These are phyloP conservation scores for Oryza nivara DNA, from an alignment of 176 grass and related monocot species.

Conservation along the genomic window DNA sequence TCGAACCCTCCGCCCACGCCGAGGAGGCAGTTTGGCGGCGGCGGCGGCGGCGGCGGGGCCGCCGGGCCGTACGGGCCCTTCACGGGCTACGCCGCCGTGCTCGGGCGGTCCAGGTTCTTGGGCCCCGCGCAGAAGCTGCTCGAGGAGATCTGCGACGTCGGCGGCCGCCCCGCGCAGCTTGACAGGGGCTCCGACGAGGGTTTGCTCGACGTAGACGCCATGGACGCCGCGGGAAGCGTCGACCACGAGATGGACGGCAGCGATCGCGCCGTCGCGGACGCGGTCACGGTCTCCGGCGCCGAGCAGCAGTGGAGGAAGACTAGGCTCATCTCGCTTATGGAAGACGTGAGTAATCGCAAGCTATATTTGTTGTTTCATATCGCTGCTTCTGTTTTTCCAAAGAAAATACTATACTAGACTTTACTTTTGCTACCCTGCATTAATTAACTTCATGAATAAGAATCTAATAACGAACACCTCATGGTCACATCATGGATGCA, in stretches of 20 bases:
- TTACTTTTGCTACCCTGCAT: conserved; percentile 19
- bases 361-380: not conserved
- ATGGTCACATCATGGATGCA: conserved; percentile 56
- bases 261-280: conserved; percentile 47
- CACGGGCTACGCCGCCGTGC: conserved; percentile 86
- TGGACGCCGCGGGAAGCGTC: conserved; percentile 34
- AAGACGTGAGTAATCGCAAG: conserved; percentile 67
- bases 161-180: conserved; percentile 32
- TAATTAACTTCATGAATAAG: conserved; percentile 40
- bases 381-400: not conserved
- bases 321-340: conserved; percentile 83
- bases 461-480: conserved; percentile 55
- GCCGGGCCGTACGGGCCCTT: conserved; percentile 79
- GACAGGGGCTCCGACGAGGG: conserved; percentile 43
- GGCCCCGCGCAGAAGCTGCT: conserved; percentile 88
- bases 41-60: not conserved
- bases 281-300: conserved; percentile 42
- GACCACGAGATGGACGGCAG: conserved; percentile 50
- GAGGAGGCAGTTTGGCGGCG: conserved; percentile 42
- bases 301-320: conserved; percentile 99
- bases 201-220: conserved; percentile 49
- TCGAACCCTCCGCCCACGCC: conserved; percentile 46
- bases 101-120: conserved; percentile 78
- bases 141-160: conserved; percentile 89
- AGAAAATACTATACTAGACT: not conserved